Evolutionary conservation across 768 basidiomycete genomes (phyloP).

Genomic region (Boletus reticulatus): DNA sequence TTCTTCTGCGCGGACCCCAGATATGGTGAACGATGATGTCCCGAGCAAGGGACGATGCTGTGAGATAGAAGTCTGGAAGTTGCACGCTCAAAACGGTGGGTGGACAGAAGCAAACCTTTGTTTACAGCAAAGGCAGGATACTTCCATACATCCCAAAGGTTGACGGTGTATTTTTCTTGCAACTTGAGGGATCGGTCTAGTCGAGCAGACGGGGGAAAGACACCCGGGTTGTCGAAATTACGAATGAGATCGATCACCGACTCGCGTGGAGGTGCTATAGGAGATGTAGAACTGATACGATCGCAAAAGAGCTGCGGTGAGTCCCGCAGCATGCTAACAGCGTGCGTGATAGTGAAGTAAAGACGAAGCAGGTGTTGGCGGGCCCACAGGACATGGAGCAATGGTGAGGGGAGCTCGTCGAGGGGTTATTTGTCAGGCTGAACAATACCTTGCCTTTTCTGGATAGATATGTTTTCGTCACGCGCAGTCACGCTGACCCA

Average conservation of each 20-base stretch:
- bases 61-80: background rate
- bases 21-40: constrained; percentile 79
- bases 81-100: background rate
- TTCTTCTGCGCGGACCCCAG: constrained; percentile 83
- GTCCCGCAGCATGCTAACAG: constrained; percentile 24
- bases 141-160: constrained; percentile 71
- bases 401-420: no score
- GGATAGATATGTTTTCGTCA: constrained; percentile 19
- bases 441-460: constrained; percentile 16
- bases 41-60: constrained; percentile 42
- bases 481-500: background rate
- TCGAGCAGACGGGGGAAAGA: constrained; percentile 71
- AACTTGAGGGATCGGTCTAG: constrained; percentile 66
- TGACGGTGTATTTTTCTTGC: constrained; percentile 51
- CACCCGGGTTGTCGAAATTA: constrained; percentile 66
- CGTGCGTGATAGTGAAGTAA: background rate
- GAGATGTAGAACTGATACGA: constrained; percentile 8
- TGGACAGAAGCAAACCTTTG: constrained; percentile 48
- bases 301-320: constrained; percentile 20
- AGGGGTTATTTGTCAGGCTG: background rate
- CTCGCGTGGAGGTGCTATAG: constrained; percentile 14
- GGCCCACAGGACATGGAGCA: background rate
- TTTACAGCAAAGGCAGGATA: constrained; percentile 61
- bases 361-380: background rate
- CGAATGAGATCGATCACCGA: constrained; percentile 30